A percentile compares a stretch with the other conserved stretches of the same genome.
These are phyloP conservation scores for Calonectria hawksworthii DNA, from an alignment of 2,329 filamentous ascomycete species.

Conservation along the genomic window DNA sequence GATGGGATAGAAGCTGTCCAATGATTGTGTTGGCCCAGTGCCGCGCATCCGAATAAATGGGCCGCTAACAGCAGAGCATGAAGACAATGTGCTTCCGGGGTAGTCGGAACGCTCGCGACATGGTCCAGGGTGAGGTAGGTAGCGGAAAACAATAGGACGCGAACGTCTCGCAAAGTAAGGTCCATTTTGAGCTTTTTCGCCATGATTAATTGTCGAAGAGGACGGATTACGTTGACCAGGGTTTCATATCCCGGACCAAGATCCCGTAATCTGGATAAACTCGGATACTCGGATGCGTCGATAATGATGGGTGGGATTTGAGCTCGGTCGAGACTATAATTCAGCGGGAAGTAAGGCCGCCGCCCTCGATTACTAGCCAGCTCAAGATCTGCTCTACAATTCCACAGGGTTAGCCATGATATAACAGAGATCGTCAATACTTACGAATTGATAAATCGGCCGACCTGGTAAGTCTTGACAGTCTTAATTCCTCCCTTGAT, in stretches of 20 bases:
- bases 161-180: constrained; percentile 14
- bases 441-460: constrained; percentile 19
- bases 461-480: constrained; percentile 11
- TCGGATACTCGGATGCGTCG: background rate
- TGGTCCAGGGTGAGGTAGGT: background rate
- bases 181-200: constrained; percentile 8
- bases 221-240: background rate
- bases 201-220: constrained; percentile 8
- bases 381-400: background rate
- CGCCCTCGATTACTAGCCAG: constrained; percentile 1
- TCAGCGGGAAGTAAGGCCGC: constrained; percentile 4
- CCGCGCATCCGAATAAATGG: background rate
- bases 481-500: constrained; percentile 2
- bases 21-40: constrained; percentile 2
- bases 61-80: background rate
- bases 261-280: background rate
- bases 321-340: background rate
- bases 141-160: background rate
- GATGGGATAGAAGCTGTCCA: background rate
- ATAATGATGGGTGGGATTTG: background rate
- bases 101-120: background rate
- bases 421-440: background rate
- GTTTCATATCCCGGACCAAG: constrained; percentile 1
- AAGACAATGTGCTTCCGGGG: background rate
- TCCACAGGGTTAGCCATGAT: background rate